These are phyloP conservation scores for Daldinia sp. DNA, from an alignment of 2,329 filamentous ascomycete species.

Conservation along the genomic window DNA sequence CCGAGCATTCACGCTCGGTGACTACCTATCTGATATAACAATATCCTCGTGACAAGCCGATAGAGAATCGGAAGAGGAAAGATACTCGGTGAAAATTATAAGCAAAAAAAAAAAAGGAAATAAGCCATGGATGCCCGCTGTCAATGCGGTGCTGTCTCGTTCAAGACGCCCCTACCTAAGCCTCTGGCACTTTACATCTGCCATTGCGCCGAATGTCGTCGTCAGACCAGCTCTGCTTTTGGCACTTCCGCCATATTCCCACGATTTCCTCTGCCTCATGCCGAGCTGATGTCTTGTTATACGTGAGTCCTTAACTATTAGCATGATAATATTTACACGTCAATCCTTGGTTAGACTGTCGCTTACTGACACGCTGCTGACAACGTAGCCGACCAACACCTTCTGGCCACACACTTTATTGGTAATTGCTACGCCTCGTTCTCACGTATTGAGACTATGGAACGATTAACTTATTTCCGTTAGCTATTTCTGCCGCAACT, in stretches of 20 bases:
- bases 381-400: conserved; percentile 65
- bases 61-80: background rate
- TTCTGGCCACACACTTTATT: conserved; percentile 69
- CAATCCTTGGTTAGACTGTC: too few species aligned
- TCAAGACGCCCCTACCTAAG: conserved; percentile 69
- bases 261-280: conserved; percentile 68
- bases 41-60: background rate
- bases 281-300: conserved; percentile 65
- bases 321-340: background rate
- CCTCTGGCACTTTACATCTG: conserved; percentile 77
- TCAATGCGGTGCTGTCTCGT: conserved; percentile 73
- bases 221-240: conserved; percentile 75
- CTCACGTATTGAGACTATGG: background rate
- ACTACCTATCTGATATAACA: background rate
- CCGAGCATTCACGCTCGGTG: background rate
- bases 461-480: background rate
- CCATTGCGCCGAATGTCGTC: conserved; percentile 75
- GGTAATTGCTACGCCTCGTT: conserved; percentile 55
- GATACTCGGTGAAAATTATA: background rate
- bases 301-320: conserved; percentile 57
- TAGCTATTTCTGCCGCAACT: conserved; percentile 75
- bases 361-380: conserved; percentile 21
- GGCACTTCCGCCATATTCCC: conserved; percentile 78
- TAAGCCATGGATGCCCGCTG: conserved; percentile 68
- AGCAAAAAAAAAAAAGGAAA: conserved; percentile 9